Percentiles rank a stretch among this genome's conserved stretches.
Conservation (phyloP, 371 early-diverging fungal genomes). For the Apophysomyces trapeziformis region DNA sequence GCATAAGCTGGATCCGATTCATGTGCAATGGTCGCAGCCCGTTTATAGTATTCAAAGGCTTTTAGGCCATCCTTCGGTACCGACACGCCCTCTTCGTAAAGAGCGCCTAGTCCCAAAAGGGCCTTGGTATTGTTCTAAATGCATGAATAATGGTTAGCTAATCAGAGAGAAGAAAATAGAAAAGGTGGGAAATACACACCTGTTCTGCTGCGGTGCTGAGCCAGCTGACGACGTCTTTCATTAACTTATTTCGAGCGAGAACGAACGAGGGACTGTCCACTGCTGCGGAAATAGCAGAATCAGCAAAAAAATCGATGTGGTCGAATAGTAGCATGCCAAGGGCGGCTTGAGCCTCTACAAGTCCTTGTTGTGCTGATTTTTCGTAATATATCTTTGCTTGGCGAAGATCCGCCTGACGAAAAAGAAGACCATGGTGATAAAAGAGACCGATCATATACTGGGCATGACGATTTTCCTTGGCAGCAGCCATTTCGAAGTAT, state of each 20-base stretch:
- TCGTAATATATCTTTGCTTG: neutral
- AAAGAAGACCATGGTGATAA: slow-evolving; percentile 15
- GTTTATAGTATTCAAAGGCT: slow-evolving; percentile 26
- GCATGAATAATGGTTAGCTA: neutral
- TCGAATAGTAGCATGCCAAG: slow-evolving; percentile 27
- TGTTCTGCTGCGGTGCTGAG: slow-evolving; percentile 27
- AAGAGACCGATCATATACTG: slow-evolving; percentile 41
- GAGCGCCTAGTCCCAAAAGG: slow-evolving; percentile 30
- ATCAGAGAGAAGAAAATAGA: too few relatives aligned
- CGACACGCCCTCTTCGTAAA: slow-evolving; percentile 36
- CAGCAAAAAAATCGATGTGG: slow-evolving; percentile 6
- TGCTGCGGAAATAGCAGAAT: slow-evolving; percentile 1
- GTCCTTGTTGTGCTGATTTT: slow-evolving; percentile 30
- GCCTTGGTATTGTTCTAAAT: slow-evolving; percentile 29
- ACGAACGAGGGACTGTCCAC: slow-evolving; percentile 7
- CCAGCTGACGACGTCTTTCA: slow-evolving; percentile 29
- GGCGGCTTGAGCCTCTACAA: slow-evolving; percentile 35
- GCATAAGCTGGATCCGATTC: slow-evolving; percentile 10
- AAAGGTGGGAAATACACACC: slow-evolving; percentile 14
- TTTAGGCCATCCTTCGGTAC: slow-evolving; percentile 20
- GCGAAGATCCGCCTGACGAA: neutral
- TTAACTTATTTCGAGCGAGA: slow-evolving; percentile 1
- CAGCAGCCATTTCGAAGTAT: slow-evolving; percentile 19
- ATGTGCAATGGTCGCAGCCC: slow-evolving; percentile 16
- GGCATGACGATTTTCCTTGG: slow-evolving; percentile 30